Base-by-base conservation (phyloP, 1,139 yeast genomes). In the Candida sp. region DNA sequence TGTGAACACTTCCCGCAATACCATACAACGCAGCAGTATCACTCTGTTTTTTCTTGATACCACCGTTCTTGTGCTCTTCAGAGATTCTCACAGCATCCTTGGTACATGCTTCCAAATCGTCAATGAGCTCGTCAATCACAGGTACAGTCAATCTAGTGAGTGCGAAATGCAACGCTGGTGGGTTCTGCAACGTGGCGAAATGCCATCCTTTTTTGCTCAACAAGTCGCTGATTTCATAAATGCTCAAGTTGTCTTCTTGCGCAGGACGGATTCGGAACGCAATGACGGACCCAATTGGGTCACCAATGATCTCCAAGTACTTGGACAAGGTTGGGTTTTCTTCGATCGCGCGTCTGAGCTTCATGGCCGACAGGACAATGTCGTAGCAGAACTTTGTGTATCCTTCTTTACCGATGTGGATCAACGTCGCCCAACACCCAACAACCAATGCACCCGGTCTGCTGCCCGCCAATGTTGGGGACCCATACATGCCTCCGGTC, bases 391-490 rank as follows among this genome's bases (percentile, higher is more conserved):
- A 80, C 54, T 85, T 65, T 7, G 70, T 74, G 67, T 94, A 94
- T 0, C 98, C 98, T 11, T 83, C 81, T 51, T 81, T 84, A 38
- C 99, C 99, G 51, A 92, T 78, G 56, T 80, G 77, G 47, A 93
- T 71, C 76, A 94, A 73, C 0, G 98, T 92, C 0, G 97, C 96
- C 98, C 98, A 94, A 66, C 98, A 93, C 0, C 98, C 98, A 12
- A 89, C 98, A 80, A 92, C 90, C 47, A 94, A 75, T 0, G 98
- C 98, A 49, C 99, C 99, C 0, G 98, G 98, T 57, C 98, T 83
- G 7, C 97, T 90, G 0, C 99, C 99, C 0, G 98, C 98, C 48
- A 94, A 74, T 0, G 98, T 94, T 2, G 98, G 98, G 0, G 98
- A 91, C 0, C 98, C 99, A 64, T 94, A 94, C 63, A 94, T 76